Conservation (phyloP, 495 filamentous ascomycete genomes). For the Penicillium pulvis region DNA sequence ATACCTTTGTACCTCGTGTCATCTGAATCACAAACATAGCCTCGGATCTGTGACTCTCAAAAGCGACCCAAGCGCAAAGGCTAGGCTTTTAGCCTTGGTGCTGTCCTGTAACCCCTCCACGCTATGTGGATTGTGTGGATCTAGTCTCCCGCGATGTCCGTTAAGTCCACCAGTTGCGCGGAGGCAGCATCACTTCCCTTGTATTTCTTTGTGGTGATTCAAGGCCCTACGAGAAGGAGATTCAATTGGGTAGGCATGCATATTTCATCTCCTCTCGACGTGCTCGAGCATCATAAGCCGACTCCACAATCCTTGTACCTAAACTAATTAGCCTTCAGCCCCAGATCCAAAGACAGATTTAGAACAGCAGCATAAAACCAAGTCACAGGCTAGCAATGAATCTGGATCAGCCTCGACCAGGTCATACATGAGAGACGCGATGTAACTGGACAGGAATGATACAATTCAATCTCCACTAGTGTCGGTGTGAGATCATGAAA, state of each 20-base stretch:
- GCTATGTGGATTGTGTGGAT: background rate
- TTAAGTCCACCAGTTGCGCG: background rate
- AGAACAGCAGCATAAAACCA: background rate
- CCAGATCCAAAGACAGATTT: slow-evolving; percentile 1
- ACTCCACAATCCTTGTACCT: background rate
- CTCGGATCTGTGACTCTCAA: background rate
- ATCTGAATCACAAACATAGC: too few relatives aligned
- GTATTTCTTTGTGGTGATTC: background rate
- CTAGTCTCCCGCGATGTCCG: background rate
- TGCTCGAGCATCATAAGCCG: background rate
- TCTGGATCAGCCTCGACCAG: background rate
- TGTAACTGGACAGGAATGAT: slow-evolving; percentile 2
- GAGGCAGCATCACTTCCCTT: background rate
- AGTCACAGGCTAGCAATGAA: slow-evolving; percentile 1
- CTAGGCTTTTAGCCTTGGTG: too few relatives aligned
- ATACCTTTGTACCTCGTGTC: background rate
- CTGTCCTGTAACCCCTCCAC: background rate
- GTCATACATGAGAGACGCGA: background rate
- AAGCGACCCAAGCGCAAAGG: background rate
- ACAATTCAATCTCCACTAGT: slow-evolving; percentile 1
- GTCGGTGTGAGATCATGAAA: slow-evolving; percentile 14
- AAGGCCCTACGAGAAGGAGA: background rate
- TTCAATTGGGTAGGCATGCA: background rate
- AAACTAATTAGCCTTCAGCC: background rate
- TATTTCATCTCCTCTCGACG: background rate